Evolutionary conservation across 2,329 filamentous ascomycete genomes (phyloP), one percentile per base, ranked within the genome.

Genomic region (Apiospora koreana): DNA sequence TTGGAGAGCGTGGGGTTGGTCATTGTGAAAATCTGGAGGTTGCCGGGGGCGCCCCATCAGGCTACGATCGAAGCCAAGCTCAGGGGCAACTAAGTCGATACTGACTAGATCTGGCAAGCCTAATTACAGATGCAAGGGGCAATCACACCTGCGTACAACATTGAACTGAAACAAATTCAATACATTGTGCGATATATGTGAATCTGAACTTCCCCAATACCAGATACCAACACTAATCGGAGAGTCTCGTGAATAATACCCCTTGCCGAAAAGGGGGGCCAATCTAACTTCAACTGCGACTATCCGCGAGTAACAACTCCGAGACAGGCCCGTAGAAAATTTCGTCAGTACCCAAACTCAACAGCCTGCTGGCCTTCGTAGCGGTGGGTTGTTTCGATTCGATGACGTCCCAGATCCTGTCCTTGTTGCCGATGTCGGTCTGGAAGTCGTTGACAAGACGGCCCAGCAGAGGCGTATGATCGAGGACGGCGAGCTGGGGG

Each of bases 61-160:
- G 66, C 66, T 10, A 68, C 66, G 16, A 68, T 68, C 7, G 66
- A 68, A n/a, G 25, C 66, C 9, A 54, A 31, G 35, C 45, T 68
- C 43, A 66, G 25, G 42, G 38, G 64, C 38, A 14, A 62, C 12
- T 62, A 14, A 38, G 3, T 14, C 14, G 23, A 25, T 25, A 25
- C 12, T 21, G 50, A n/a, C n/a, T n/a, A n/a, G n/a, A n/a, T n/a
- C n/a, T n/a, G n/a, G n/a, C n/a, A n/a, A n/a, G n/a, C n/a, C n/a
- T n/a, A n/a, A n/a, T n/a, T n/a, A n/a, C n/a, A n/a, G n/a, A n/a
- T n/a, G n/a, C 38, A 2, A 9, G 38, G 38, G 8, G 14, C 38
- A 41, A 41, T 41, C 18, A 45, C 9, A 45, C 12, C 10, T 6
- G n/a, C 28, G 18, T n/a, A 35, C 50, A 14, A 18, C 18, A 31